phyloP scores from a whole-genome alignment of 352 stramenopile species.

The Blastocystis sp. region DNA sequence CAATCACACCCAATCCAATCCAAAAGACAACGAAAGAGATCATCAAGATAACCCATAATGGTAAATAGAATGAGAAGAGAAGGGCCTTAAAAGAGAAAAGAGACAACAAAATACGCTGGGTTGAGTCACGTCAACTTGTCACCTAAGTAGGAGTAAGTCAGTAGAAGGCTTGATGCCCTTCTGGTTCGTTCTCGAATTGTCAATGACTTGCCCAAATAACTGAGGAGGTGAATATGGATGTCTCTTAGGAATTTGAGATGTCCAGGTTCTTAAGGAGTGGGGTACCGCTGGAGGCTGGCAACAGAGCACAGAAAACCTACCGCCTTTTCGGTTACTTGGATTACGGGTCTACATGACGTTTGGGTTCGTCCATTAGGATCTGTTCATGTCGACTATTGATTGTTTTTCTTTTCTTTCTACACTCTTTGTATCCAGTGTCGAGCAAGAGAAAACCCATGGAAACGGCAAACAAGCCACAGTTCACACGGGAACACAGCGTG shows the following conservation, averaged over 20 bases:
- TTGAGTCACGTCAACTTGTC: constrained; percentile 68
- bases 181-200: constrained; percentile 12
- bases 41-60: too few relatives aligned
- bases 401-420: constrained; percentile 23
- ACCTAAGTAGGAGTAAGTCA: constrained; percentile 51
- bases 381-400: constrained; percentile 58
- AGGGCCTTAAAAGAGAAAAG: too few relatives aligned
- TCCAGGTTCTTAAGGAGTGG: constrained; percentile 53
- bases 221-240: constrained; percentile 48
- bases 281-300: constrained; percentile 66
- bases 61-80: too few relatives aligned
- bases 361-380: neutral
- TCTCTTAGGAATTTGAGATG: constrained; percentile 62
- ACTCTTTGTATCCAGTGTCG: too few relatives aligned
- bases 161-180: constrained; percentile 40
- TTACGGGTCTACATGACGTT: constrained; percentile 68
- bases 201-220: constrained; percentile 65
- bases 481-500: too few relatives aligned
- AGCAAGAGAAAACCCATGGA: too few relatives aligned
- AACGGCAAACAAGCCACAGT: too few relatives aligned
- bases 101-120: constrained; percentile 2
- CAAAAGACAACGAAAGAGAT: neutral
- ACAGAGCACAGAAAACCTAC: constrained; percentile 68
- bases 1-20: neutral
- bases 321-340: constrained; percentile 25